Percentiles rank a stretch among this genome's conserved stretches.
Evolutionary conservation across 148 eudicot genomes (phyloP).

Genomic region (Diospyros kaki): DNA sequence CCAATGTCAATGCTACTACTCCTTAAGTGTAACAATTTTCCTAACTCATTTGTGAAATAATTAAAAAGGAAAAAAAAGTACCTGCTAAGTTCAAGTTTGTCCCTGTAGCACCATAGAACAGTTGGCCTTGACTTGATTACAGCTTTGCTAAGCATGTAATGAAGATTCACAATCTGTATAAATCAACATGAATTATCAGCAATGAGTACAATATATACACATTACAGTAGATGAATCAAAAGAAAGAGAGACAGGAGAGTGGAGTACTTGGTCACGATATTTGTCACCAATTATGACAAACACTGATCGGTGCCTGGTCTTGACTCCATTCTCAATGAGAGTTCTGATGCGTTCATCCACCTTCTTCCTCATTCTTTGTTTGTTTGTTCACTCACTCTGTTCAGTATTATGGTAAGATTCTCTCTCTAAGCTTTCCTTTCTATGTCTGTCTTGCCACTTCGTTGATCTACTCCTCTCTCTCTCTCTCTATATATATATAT

Average conservation of each 20-base stretch:
- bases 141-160: conserved; percentile 60
- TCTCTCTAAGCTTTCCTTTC: neutral
- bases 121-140: conserved; percentile 64
- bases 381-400: neutral
- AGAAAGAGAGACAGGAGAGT: neutral
- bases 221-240: neutral
- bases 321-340: conserved; percentile 91
- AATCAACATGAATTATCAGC: neutral
- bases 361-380: conserved; percentile 62
- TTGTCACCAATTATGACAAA: conserved; percentile 87
- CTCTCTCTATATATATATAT: no score
- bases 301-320: conserved; percentile 76
- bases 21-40: no score
- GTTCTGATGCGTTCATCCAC: conserved; percentile 88
- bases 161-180: conserved; percentile 81
- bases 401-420: neutral
- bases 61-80: conserved; percentile 5
- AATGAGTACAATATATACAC: neutral
- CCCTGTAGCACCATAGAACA: conserved; percentile 90
- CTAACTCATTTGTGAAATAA: neutral
- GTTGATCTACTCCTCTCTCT: neutral
- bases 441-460: neutral
- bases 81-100: conserved; percentile 89
- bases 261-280: conserved; percentile 64
- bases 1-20: no score